A percentile compares a stretch with the other conserved stretches of the same genome.
phyloP scores from a whole-genome alignment of 225 moss, liverwort and hornwort species.

The Physcomitrium patens region DNA sequence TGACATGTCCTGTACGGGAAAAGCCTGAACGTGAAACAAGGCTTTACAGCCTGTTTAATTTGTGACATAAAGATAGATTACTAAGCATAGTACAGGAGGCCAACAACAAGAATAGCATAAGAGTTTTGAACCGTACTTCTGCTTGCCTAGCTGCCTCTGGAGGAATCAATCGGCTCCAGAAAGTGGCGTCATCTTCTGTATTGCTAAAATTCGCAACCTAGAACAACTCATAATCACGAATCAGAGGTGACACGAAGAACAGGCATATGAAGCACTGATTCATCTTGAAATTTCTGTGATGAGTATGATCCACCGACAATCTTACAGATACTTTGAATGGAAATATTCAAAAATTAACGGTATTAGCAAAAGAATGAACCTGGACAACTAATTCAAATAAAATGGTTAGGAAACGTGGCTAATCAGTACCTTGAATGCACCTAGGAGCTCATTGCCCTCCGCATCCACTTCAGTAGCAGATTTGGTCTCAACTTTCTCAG shows the following conservation, averaged over 20 bases:
- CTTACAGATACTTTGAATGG: not conserved
- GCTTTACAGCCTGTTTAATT: slow-evolving; percentile 47
- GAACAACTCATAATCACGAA: slow-evolving; percentile 23
- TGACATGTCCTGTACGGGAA: slow-evolving; percentile 60
- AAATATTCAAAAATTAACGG: not conserved
- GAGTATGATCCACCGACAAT: not conserved
- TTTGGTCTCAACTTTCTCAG: slow-evolving; percentile 97
- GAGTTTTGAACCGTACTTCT: slow-evolving; percentile 56
- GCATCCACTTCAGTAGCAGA: slow-evolving; percentile 62
- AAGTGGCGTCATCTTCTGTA: slow-evolving; percentile 97
- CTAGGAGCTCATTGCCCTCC: slow-evolving; percentile 88
- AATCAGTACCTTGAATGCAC: slow-evolving; percentile 88
- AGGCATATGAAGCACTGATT: slow-evolving; percentile 18
- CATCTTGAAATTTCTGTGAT: slow-evolving; percentile 13
- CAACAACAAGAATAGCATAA: not conserved
- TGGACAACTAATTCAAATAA: not conserved
- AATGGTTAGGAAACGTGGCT: not conserved
- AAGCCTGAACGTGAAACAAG: slow-evolving; percentile 56
- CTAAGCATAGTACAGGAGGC: slow-evolving; percentile 15
- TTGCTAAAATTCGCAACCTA: slow-evolving; percentile 99
- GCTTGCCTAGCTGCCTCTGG: slow-evolving; percentile 84
- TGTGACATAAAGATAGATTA: not conserved
- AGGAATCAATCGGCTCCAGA: slow-evolving; percentile 98
- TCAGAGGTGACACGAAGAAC: slow-evolving; percentile 13
- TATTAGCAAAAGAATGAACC: not conserved